Conservation (phyloP, 495 filamentous ascomycete genomes). For the Penicillium silybi region DNA sequence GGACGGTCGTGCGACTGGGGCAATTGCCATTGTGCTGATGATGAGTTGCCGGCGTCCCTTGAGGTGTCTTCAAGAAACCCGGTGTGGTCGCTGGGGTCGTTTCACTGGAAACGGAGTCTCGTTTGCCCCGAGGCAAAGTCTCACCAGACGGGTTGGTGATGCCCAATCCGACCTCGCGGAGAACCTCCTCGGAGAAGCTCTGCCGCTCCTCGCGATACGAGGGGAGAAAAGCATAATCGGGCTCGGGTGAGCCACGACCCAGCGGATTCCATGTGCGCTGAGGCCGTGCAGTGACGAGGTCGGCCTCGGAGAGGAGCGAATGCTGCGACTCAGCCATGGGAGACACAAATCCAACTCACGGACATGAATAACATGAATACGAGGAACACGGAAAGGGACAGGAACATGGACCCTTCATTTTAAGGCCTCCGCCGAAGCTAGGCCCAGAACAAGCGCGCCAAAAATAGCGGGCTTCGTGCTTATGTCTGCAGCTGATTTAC, state of each 20-base stretch:
- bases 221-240: constrained; percentile 9
- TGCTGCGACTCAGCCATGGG: constrained; percentile 13
- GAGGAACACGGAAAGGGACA: background rate
- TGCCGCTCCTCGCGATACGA: background rate
- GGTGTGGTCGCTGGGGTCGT: constrained; percentile 3
- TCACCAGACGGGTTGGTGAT: constrained; percentile 16
- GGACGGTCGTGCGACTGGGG: constrained; percentile 18
- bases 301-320: constrained; percentile 15
- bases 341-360: background rate
- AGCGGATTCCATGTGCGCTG: constrained; percentile 21
- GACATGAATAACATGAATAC: background rate
- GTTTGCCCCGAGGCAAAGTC: constrained; percentile 4
- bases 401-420: background rate
- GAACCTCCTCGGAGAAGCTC: constrained; percentile 17
- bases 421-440: background rate
- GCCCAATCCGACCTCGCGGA: constrained; percentile 21
- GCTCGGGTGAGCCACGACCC: constrained; percentile 6
- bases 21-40: constrained; percentile 11
- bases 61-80: constrained; percentile 14
- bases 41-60: constrained; percentile 1
- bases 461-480: background rate
- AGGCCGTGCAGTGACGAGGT: constrained; percentile 9
- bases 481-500: background rate
- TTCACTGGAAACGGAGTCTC: constrained; percentile 5
- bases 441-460: background rate